Evolutionary conservation across 371 early-diverging fungal species (phyloP).

Genomic region (Rhizopus sp.): DNA sequence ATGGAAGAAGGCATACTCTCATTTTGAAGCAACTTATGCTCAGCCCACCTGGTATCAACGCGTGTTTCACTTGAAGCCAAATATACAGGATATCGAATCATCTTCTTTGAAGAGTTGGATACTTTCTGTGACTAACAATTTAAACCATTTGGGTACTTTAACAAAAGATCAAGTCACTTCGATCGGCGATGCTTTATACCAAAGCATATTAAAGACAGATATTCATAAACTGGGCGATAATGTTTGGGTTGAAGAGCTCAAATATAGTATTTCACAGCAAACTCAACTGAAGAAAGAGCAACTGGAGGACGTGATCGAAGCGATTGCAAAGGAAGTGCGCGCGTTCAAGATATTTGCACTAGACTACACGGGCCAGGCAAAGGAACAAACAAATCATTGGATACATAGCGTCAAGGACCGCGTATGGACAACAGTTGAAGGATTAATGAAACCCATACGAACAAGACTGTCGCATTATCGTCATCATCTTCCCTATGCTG

Average conservation of each 20-base stretch:
- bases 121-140: conserved; percentile 7
- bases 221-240: conserved; percentile 18
- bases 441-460: neutral
- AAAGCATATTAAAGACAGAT: conserved; percentile 16
- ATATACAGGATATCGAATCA: conserved; percentile 24
- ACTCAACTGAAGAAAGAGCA: conserved; percentile 21
- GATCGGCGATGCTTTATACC: conserved; percentile 13
- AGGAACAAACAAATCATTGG: conserved; percentile 12
- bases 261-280: conserved; percentile 9
- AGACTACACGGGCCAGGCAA: conserved; percentile 18
- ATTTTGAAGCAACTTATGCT: conserved; percentile 10
- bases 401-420: conserved; percentile 1
- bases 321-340: conserved; percentile 17
- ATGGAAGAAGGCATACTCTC: conserved; percentile 23
- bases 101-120: conserved; percentile 14
- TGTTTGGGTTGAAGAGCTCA: conserved; percentile 19
- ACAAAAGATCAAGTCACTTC: conserved; percentile 18
- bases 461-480: neutral
- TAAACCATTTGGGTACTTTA: conserved; percentile 6
- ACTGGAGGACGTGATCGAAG: conserved; percentile 16
- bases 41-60: conserved; percentile 27
- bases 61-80: conserved; percentile 21
- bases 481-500: neutral
- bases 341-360: conserved; percentile 21
- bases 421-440: neutral